These are phyloP conservation scores for Populus hybrid DNA, from an alignment of 441 rosid genomes.

Conservation along the genomic window DNA sequence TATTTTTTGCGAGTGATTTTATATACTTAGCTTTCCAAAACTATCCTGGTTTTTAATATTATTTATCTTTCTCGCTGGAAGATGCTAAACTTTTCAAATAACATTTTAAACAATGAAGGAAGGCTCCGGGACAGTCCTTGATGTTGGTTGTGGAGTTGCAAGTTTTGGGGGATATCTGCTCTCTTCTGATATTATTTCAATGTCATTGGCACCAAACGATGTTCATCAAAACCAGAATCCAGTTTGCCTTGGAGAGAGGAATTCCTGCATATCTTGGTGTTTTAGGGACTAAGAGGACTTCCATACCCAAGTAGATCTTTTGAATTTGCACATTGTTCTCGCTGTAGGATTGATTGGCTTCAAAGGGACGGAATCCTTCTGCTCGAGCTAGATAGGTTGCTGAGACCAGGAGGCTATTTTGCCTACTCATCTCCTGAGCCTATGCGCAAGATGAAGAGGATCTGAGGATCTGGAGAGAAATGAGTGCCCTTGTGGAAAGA, in stretches of 20 bases:
- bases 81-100: conserved; percentile 90
- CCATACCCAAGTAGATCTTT: conserved; percentile 99
- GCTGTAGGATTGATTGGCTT: conserved; percentile 99
- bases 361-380: conserved; percentile 98
- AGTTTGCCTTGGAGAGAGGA: conserved; percentile 97
- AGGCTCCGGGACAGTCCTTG: conserved; percentile 81
- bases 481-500: conserved; percentile 86
- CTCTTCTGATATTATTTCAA: conserved; percentile 73
- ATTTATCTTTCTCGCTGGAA: conserved; percentile 27
- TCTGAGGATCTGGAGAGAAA: conserved; percentile 85
- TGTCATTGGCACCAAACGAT: conserved; percentile 97
- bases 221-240: conserved; percentile 99
- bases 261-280: conserved; percentile 99
- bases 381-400: conserved; percentile 95
- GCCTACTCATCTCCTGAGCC: conserved; percentile 99
- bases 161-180: conserved; percentile 97
- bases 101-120: conserved; percentile 74
- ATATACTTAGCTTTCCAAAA: neutral
- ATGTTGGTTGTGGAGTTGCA: conserved; percentile 99
- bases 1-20: neutral
- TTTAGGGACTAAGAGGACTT: conserved; percentile 89
- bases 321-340: conserved; percentile 97
- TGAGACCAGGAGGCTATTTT: conserved; percentile 97
- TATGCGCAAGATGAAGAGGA: conserved; percentile 98
- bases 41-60: neutral